Evolutionary conservation across 495 filamentous ascomycete genomes (phyloP).

Genomic region (Hyphodiscus hymeniophilus): DNA sequence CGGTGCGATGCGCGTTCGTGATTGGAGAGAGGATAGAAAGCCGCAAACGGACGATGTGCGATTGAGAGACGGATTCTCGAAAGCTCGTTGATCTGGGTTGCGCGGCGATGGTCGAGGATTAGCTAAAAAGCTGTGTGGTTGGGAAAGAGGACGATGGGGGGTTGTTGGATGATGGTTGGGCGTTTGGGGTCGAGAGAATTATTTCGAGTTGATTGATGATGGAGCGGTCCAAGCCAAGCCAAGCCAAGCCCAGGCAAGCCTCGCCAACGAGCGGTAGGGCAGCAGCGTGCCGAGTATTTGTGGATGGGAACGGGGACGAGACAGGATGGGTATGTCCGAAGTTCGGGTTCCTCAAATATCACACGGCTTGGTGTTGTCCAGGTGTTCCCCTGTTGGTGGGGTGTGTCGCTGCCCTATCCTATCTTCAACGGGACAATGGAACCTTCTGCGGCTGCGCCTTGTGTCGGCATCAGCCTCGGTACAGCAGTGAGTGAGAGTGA

Average conservation of each 20-base stretch:
- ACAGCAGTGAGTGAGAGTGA: too few relatives aligned
- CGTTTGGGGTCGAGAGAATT: background rate
- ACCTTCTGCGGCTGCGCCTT: too few relatives aligned
- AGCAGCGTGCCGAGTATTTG: too few relatives aligned
- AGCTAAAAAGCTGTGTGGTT: background rate
- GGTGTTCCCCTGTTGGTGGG: too few relatives aligned
- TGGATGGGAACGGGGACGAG: background rate
- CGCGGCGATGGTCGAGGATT: background rate
- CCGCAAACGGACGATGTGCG: background rate
- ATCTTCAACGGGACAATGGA: too few relatives aligned
- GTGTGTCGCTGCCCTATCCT: too few relatives aligned
- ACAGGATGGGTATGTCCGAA: background rate
- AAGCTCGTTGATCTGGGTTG: too few relatives aligned
- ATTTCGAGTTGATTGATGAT: background rate
- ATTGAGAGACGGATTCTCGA: background rate
- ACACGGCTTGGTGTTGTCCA: too few relatives aligned
- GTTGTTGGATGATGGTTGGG: background rate
- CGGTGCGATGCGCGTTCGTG: constrained; percentile 18
- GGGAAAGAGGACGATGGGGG: background rate
- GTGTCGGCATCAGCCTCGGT: too few relatives aligned
- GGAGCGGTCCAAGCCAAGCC: background rate
- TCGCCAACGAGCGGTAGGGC: too few relatives aligned
- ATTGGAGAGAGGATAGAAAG: constrained; percentile 1
- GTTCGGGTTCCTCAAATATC: background rate
- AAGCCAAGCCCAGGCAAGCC: too few relatives aligned